Evolutionary conservation across 371 early-diverging fungal genomes (phyloP), one percentile per base, ranked within the genome.

Genomic region (Capillidium rhysosporum): DNA sequence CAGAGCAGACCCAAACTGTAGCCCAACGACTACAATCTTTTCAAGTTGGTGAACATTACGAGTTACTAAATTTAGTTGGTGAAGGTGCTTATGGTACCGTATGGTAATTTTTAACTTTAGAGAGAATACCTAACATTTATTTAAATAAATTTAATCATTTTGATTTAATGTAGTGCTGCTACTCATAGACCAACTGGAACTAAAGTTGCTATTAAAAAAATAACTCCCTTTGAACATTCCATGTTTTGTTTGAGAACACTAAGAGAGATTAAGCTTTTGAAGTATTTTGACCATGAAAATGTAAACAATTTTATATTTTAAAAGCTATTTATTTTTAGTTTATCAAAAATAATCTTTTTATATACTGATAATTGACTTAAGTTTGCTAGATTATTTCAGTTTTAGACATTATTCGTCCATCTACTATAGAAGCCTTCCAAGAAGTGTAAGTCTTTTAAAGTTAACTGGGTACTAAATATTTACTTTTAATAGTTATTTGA

Each of bases 1-100:
- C 40, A 59, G 65, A 65, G 3, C 52, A 52, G 28, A 41, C 16
- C n/a, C 40, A 39, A 23, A 52, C 63, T 41, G 63, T 68, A 55
- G 66, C 66, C 48, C 63, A 72, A 14, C 65, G 75, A 46, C 61
- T 72, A 30, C 66, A 67, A 49, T 66, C 68, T 41, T 76, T 76
- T 59, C 73, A 76, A 54, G 72, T 69, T 40, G 77, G 77, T 8
- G 72, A 74, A 12, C 70, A 72, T 40, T 76, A 76, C 58, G 71
- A 74, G 48, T 64, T 76, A 24, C 59, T 74, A 48, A 71, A 76
- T 61, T 64, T 73, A 28, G 72, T 72, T 26, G 69, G 67, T 23
- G 66, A 84, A 62, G 93, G 93, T 34, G 92, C 93, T 21, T 92
- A 92, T 63, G 93, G 92, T 41, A 71, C 85, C 29, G 92, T 92